Base-by-base conservation (phyloP, 345 rosid species). In the Dimocarpus longan region DNA sequence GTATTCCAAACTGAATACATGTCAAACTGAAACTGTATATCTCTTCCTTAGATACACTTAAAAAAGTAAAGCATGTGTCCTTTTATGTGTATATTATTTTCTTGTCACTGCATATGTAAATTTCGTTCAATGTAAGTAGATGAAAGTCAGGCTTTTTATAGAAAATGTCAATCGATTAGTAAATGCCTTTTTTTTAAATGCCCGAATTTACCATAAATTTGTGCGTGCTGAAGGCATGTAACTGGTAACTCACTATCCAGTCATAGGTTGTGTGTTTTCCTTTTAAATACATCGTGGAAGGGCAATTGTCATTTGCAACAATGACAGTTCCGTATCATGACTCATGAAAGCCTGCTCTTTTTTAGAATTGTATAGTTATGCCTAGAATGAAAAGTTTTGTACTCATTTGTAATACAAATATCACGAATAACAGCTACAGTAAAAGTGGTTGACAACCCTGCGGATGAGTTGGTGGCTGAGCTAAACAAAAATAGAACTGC, bases 361-460 rank as follows among this genome's bases (percentile, higher is more conserved):
- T 46, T 46, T 72, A 37, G 48, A 63, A 40, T 63, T 66, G 42
- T 81, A 8, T 16, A 46, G 50, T 76, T 71, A 21, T 46, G 63
- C 75, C 43, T 40, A 76, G 21, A 19, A 57, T 24, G 63, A 57
- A 18, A 57, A n/a, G n/a, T 7, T 18, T 57, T 18, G 21, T 72
- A 52, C 15, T 71, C 8, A 13, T 72, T 26, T 70, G 10, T 72
- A 48, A 67, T 67, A 71, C 5, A 21, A 46, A 7, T 46, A 7
- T 50, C 48, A 9, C 48, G 75, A 67, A 72, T 32, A 21, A 42
- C 50, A 71, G 75, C 71, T 81, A 86, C 82, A 79, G 85, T 28
- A 28, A 92, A 83, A 57, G 93, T 87, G 26, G 88, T 91, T 2
- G 22, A 88, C 19, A 92, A 90, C 81, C 96, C 94, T n/a, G 96